Conservation (phyloP, 768 basidiomycete genomes). For the Suillus tomentosus region DNA sequence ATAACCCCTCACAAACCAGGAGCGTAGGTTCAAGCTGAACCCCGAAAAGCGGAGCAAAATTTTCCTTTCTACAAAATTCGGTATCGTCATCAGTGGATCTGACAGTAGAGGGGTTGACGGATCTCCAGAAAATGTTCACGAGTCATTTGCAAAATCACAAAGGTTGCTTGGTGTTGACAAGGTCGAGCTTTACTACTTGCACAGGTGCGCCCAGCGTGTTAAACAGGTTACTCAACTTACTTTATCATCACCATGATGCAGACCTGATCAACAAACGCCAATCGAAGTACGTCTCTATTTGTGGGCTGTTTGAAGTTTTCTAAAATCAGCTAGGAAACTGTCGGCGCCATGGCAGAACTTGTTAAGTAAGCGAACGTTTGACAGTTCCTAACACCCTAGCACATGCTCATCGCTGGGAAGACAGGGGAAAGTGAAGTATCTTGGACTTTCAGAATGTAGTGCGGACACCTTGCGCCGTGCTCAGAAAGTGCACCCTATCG, state of each 20-base stretch:
- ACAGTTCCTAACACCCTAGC: neutral
- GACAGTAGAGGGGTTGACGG: conserved; percentile 31
- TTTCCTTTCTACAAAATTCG: conserved; percentile 67
- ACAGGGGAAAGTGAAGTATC: conserved; percentile 49
- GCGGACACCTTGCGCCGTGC: conserved; percentile 50
- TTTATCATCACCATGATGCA: conserved; percentile 13
- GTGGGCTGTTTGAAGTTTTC: neutral
- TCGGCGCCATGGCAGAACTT: conserved; percentile 52
- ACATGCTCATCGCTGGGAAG: conserved; percentile 31
- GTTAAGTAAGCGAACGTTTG: conserved; percentile 42
- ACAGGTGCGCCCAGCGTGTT: conserved; percentile 29
- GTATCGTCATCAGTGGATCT: conserved; percentile 31
- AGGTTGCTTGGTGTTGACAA: conserved; percentile 41
- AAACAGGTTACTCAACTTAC: neutral
- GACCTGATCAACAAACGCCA: conserved; percentile 44
- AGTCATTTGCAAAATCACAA: conserved; percentile 42
- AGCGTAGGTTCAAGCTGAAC: conserved; percentile 44
- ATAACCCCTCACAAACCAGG: neutral
- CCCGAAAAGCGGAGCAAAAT: conserved; percentile 48
- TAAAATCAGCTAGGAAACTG: conserved; percentile 33
- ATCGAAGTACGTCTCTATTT: conserved; percentile 41
- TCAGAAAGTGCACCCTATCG: conserved; percentile 50
- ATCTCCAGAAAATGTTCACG: conserved; percentile 43
- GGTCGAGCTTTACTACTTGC: conserved; percentile 53
- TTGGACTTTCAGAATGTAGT: conserved; percentile 57